phyloP scores from a whole-genome alignment of 768 basidiomycete species.

The Inosperma sp. region DNA sequence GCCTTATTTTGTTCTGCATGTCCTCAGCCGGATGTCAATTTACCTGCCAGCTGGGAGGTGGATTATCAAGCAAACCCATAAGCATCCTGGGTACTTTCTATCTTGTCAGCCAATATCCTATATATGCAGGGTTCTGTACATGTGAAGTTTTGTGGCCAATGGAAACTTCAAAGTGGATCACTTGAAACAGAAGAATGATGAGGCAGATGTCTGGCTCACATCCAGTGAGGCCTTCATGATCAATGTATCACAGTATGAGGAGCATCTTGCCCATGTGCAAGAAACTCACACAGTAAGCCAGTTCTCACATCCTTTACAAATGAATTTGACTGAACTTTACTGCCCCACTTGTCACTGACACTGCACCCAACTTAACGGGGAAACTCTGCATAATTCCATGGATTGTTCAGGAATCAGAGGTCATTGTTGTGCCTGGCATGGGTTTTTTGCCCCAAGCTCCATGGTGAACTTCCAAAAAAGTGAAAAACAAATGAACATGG shows the following conservation, averaged over 20 bases:
- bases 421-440: slow-evolving; percentile 28
- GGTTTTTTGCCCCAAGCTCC: slow-evolving; percentile 26
- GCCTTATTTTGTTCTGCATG: slow-evolving; percentile 21
- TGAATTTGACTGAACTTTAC: background rate
- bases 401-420: slow-evolving; percentile 28
- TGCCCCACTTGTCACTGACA: slow-evolving; percentile 14
- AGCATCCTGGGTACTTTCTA: background rate
- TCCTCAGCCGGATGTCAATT: slow-evolving; percentile 22
- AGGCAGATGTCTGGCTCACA: slow-evolving; percentile 22
- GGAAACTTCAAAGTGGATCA: slow-evolving; percentile 29
- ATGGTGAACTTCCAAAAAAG: slow-evolving; percentile 31
- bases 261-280: slow-evolving; percentile 17
- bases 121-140: slow-evolving; percentile 12
- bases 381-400: slow-evolving; percentile 13
- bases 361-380: slow-evolving; percentile 18
- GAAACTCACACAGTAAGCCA: slow-evolving; percentile 12
- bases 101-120: background rate
- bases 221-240: slow-evolving; percentile 28
- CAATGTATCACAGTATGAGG: slow-evolving; percentile 12
- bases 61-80: background rate
- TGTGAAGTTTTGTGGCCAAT: slow-evolving; percentile 17
- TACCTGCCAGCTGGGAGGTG: slow-evolving; percentile 14
- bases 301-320: background rate
- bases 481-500: slow-evolving; percentile 27
- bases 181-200: slow-evolving; percentile 20